These are phyloP conservation scores for Paraphaeosphaeria minitans DNA, from an alignment of 2,329 filamentous ascomycete species.

Conservation along the genomic window DNA sequence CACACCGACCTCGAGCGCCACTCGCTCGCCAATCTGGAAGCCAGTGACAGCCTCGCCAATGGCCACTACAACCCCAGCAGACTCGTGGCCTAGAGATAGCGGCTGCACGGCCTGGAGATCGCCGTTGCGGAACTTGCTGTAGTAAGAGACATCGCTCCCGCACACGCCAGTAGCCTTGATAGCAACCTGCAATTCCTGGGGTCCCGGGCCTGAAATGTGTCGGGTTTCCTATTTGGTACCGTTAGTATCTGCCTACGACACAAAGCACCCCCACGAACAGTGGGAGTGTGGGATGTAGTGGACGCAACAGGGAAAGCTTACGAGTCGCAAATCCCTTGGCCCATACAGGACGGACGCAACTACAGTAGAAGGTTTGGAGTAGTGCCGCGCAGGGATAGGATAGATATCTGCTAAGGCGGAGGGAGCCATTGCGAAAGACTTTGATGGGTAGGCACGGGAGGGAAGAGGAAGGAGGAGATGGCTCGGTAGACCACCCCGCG, in stretches of 20 bases:
- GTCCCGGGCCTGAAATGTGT: conserved; percentile 58
- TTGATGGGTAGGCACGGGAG: conserved; percentile 22
- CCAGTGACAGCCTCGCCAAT: conserved; percentile 45
- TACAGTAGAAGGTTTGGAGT: conserved; percentile 43
- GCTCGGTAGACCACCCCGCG: conserved; percentile 39
- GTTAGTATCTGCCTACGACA: conserved; percentile 31
- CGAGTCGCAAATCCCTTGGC: conserved; percentile 50
- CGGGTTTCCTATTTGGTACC: conserved; percentile 58
- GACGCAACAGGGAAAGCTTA: conserved; percentile 43
- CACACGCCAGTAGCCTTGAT: conserved; percentile 71
- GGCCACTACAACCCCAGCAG: conserved; percentile 47
- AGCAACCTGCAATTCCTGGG: conserved; percentile 67
- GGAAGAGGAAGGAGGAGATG: conserved; percentile 33
- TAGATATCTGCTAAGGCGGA: conserved; percentile 48
- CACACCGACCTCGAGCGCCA: conserved; percentile 50
- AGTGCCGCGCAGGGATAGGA: conserved; percentile 47
- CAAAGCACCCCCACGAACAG: conserved; percentile 40
- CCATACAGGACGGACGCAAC: conserved; percentile 51
- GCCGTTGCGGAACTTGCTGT: conserved; percentile 74
- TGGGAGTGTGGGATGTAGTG: conserved; percentile 40
- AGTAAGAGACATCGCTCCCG: conserved; percentile 73
- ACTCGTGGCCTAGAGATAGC: conserved; percentile 60
- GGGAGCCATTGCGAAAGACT: conserved; percentile 47
- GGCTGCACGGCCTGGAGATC: conserved; percentile 70
- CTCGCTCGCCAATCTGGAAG: conserved; percentile 48